Percentiles rank a stretch among this genome's conserved stretches.
Conservation (phyloP, 148 eudicot genomes). For the Salicornia ramosissima region DNA sequence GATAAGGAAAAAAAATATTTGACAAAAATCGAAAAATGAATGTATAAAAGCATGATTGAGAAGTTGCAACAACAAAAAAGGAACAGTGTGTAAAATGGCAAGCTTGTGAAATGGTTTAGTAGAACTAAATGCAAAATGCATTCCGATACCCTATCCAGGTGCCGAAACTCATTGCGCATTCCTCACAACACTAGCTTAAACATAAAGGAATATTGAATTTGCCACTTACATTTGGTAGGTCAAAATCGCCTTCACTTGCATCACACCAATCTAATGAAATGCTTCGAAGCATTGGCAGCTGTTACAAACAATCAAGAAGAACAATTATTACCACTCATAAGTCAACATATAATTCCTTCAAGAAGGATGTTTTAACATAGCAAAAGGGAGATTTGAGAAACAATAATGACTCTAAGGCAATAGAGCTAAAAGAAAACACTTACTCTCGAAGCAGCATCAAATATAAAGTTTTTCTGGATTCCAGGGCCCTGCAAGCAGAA, state of each 20-base stretch:
- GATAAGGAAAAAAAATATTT: too few relatives aligned
- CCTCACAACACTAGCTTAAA: neutral
- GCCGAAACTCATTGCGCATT: neutral
- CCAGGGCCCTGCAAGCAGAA: constrained; percentile 62
- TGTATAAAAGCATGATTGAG: too few relatives aligned
- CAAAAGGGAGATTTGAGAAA: neutral
- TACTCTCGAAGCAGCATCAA: constrained; percentile 61
- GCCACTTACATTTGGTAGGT: constrained; percentile 62
- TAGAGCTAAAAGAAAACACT: constrained; percentile 15
- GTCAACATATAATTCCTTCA: neutral
- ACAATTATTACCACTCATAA: neutral
- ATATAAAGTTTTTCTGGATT: constrained; percentile 47
- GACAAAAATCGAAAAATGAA: too few relatives aligned
- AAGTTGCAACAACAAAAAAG: too few relatives aligned
- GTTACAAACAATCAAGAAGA: constrained; percentile 20
- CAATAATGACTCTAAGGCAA: neutral
- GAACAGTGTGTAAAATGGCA: too few relatives aligned
- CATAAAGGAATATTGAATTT: neutral
- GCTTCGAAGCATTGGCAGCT: constrained; percentile 89
- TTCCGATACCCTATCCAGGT: neutral
- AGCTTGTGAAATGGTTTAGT: neutral
- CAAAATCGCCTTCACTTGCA: constrained; percentile 65
- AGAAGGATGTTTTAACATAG: neutral
- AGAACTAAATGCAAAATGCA: neutral
- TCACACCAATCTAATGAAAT: constrained; percentile 80